Evolutionary conservation across 805 yeast genomes (phyloP).

Genomic region (Maudiozyma bulderi): DNA sequence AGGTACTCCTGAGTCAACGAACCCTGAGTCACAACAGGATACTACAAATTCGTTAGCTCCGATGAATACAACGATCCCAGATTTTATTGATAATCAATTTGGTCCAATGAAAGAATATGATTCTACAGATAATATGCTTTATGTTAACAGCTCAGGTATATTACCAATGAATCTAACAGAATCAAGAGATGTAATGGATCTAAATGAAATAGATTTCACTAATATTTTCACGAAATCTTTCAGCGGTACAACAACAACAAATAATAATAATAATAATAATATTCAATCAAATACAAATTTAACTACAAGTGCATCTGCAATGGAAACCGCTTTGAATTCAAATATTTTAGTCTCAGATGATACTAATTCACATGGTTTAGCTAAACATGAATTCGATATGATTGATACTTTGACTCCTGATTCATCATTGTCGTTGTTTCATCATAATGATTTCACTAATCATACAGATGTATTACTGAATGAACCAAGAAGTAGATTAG

Average conservation of each 20-base stretch:
- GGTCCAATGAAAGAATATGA: not conserved
- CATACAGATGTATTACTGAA: not conserved
- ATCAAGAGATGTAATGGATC: constrained; percentile 6
- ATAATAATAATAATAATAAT: not conserved
- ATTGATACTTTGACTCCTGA: not conserved
- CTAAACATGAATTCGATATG: not conserved
- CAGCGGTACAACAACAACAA: not conserved
- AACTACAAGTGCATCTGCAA: not conserved
- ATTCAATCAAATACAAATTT: not conserved
- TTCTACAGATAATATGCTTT: not conserved
- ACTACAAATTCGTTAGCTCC: not conserved
- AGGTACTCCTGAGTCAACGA: too few relatives aligned
- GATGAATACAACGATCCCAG: not conserved
- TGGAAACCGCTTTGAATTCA: not conserved
- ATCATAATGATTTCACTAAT: not conserved
- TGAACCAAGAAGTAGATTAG: not conserved
- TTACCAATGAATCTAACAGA: not conserved
- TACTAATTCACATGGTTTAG: not conserved
- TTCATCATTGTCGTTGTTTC: not conserved
- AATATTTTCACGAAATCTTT: constrained; percentile 23
- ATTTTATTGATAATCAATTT: constrained; percentile 3
- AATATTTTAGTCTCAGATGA: not conserved
- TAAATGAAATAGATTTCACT: constrained; percentile 30
- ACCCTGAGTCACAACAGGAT: too few relatives aligned
- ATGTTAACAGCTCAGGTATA: not conserved